These are phyloP conservation scores for Diaporthe velutina DNA, from an alignment of 2,329 filamentous ascomycete genomes.

Conservation along the genomic window DNA sequence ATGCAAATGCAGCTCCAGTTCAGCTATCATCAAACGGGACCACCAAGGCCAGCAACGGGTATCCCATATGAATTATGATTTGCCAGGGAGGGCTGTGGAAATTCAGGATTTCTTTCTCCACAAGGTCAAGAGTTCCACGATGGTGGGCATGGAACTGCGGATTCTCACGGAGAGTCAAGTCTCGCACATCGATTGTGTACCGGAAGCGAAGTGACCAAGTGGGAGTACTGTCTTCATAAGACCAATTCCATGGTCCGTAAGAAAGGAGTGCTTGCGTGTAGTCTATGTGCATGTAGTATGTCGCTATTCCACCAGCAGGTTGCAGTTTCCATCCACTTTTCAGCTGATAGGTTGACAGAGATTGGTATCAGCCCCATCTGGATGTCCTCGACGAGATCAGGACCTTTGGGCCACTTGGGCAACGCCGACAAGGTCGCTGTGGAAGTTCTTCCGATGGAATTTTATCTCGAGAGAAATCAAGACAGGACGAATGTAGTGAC, in stretches of 20 bases:
- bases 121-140: neutral
- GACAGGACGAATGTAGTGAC: neutral
- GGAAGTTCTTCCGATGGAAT: no score
- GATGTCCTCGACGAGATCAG: no score
- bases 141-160: constrained; percentile 3
- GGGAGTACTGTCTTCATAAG: neutral
- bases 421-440: neutral
- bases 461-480: no score
- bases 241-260: neutral
- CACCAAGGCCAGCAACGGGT: neutral
- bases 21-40: neutral
- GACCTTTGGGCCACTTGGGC: neutral
- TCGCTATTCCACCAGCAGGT: neutral
- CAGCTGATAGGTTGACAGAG: neutral
- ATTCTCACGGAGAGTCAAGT: constrained; percentile 1
- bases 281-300: neutral
- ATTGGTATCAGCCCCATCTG: neutral
- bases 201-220: neutral
- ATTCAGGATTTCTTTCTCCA: neutral
- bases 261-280: constrained; percentile 9
- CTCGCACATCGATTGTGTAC: constrained; percentile 2
- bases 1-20: neutral
- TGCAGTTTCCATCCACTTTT: neutral
- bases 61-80: neutral
- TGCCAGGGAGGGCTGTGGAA: neutral